Percentiles rank a stretch among this genome's conserved stretches.
These are phyloP conservation scores for Pseudomicrostroma phylloplanum DNA, from an alignment of 1,284 basidiomycete genomes.

Conservation along the genomic window DNA sequence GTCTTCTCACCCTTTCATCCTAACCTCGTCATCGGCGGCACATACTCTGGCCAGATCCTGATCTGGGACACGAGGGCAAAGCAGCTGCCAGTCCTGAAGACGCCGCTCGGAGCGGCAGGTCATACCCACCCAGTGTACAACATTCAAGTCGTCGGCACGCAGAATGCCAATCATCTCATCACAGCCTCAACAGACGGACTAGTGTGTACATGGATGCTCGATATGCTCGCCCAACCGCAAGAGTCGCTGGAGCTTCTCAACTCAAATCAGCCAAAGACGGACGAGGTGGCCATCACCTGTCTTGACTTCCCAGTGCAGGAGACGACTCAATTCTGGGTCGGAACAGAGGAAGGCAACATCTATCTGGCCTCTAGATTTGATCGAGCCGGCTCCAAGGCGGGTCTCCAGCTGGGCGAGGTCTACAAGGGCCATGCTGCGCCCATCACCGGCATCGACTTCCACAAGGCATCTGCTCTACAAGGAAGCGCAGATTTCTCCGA, in stretches of 20 bases:
- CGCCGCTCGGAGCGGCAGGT: slow-evolving; percentile 77
- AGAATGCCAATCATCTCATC: slow-evolving; percentile 94
- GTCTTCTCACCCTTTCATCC: slow-evolving; percentile 96
- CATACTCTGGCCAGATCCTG: slow-evolving; percentile 94
- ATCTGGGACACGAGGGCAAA: slow-evolving; percentile 98
- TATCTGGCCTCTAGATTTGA: slow-evolving; percentile 95
- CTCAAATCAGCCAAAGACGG: slow-evolving; percentile 31
- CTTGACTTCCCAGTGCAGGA: slow-evolving; percentile 91
- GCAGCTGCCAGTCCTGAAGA: slow-evolving; percentile 81
- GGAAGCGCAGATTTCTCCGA: slow-evolving; percentile 92
- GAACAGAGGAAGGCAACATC: slow-evolving; percentile 92
- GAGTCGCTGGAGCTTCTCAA: slow-evolving; percentile 37
- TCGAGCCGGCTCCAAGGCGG: slow-evolving; percentile 89
- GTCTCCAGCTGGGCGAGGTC: slow-evolving; percentile 79
- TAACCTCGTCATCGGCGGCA: slow-evolving; percentile 92
- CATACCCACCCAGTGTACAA: slow-evolving; percentile 98
- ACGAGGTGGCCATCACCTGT: slow-evolving; percentile 90
- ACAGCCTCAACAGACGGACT: slow-evolving; percentile 92
- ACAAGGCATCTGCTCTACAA: slow-evolving; percentile 59
- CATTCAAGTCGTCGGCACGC: slow-evolving; percentile 93
- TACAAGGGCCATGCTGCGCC: slow-evolving; percentile 89
- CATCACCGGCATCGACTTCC: slow-evolving; percentile 87
- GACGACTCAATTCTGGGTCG: slow-evolving; percentile 89
- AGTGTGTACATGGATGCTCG: slow-evolving; percentile 93
- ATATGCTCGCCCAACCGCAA: slow-evolving; percentile 91